A percentile compares a stretch with the other conserved stretches of the same genome.
These are phyloP conservation scores for Bruguiera parviflora DNA, from an alignment of 345 rosid species.

Conservation along the genomic window DNA sequence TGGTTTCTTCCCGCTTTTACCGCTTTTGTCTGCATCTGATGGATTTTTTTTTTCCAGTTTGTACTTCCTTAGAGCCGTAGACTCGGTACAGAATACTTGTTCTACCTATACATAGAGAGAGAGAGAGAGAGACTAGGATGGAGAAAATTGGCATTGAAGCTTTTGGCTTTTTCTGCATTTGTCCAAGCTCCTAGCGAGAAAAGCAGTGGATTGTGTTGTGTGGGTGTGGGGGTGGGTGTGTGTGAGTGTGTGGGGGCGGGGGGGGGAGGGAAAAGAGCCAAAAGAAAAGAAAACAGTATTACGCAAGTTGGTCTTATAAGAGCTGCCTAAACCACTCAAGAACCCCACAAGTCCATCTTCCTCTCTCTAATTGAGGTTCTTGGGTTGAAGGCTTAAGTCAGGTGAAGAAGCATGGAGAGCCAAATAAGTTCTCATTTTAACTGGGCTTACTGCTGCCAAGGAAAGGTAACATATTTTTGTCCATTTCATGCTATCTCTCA, in stretches of 20 bases:
- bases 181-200: conserved; percentile 26
- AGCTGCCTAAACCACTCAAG: conserved; percentile 27
- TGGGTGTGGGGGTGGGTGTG: no score
- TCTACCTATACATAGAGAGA: background rate
- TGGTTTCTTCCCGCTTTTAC: conserved; percentile 18
- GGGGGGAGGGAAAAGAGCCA: background rate
- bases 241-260: no score
- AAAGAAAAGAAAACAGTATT: conserved; percentile 7
- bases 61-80: conserved; percentile 4
- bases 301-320: conserved; percentile 28
- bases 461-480: conserved; percentile 37
- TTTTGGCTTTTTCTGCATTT: conserved; percentile 47
- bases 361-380: background rate
- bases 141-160: conserved; percentile 24
- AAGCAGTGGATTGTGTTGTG: background rate
- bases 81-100: conserved; percentile 18
- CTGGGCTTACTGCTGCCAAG: conserved; percentile 62
- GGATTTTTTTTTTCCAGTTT: background rate
- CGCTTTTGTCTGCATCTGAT: conserved; percentile 6
- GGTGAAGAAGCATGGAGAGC: conserved; percentile 50
- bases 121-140: conserved; percentile 10
- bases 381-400: background rate
- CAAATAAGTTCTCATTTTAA: conserved; percentile 47
- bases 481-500: background rate
- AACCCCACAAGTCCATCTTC: conserved; percentile 14